Evolutionary conservation across 345 rosid species (phyloP), one percentile per base, ranked within the genome.

Genomic region (Hypericum androsaemum): DNA sequence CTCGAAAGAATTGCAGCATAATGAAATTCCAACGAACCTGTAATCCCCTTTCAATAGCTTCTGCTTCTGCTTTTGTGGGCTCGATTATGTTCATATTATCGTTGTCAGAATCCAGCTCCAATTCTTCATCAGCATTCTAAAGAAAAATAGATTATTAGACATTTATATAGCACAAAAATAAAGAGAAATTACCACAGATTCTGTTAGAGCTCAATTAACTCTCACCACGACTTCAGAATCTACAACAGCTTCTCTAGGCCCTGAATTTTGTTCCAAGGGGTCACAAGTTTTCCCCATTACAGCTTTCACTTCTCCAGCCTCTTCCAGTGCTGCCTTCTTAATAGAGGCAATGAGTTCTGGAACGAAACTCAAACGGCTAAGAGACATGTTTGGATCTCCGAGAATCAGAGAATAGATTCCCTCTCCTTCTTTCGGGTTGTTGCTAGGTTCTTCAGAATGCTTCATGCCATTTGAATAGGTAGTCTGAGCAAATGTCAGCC

Each of bases 11-110:
- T 52, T 35, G 17, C 62, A 53, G 47, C 10, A 63, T 22, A 22
- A 22, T 22, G 32, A 22, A 4, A 22, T 22, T 22, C 32, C 32
- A 22, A 22, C 36, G 39, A 62, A 88, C 99, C 94, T 88, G 99
- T 64, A 92, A 69, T 67, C 99, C 99, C 62, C 85, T 79, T 38
- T 84, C 79, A 64, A 71, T 75, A 43, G 99, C 97, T 77, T 92
- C 97, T 56, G 80, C 90, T 77, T 92, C 99, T 0, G 99, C 99
- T 50, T 81, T 81, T 51, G 97, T 92, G 43, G 76, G 88, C 77
- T 92, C 99, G 64, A 92, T 92, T 77, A 77, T 81, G 54, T 73
- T 64, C 54, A 71, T 43, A 67, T 66, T 78, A 16, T 81, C 82
- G 38, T 62, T 72, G 64, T 88, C 95, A 54, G 80, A 79, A 67